Evolutionary conservation across 257 asterid species (phyloP), one percentile per base, ranked within the genome.

Genomic region (Eucommia ulmoides): DNA sequence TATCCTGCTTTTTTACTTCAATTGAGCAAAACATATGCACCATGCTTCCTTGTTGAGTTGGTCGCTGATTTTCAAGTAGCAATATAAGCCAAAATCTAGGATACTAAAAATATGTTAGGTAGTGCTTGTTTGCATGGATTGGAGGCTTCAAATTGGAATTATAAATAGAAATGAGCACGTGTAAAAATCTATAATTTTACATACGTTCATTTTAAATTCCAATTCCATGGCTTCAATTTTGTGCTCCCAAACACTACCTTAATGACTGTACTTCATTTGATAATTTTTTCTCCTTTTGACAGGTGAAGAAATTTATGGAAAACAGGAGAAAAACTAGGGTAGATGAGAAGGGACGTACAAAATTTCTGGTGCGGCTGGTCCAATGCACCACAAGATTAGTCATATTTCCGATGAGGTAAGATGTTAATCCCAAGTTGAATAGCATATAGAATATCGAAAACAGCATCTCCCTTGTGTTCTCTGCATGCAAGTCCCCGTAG

Each of bases 351-450:
- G 66, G 49, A 49, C 88, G 23, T 77, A 84, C 95, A 20, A 88
- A 88, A 46, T 49, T 56, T 63, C 85, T 68, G 21, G 97, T 88
- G 63, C 89, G 82, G 72, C 97, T 81, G 54, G 94, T 88, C 92
- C 95, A 77, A 47, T 82, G 95, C 57, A 84, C 97, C 0, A 84
- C 95, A n/a, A 88, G 92, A 56, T 88, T 84, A 14, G 97, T 88
- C 97, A 88, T 88, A 76, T 84, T 88, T 41, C 97, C 97, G 1
- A 84, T 88, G 72, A 88, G 76, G 56, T 88, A 88, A 8, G 97
- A 63, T 1, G 95, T 84, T 62, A 88, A 51, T 17, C 95, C 95
- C 59, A 79, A 76, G 79, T 79, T 84, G 74, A 88, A 88, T 1
- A 88, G 65, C 95, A 88, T 84, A 79, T 74, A 88, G 49, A 76